Evolutionary conservation across 495 filamentous ascomycete genomes (phyloP).

Genomic region (Aspergillus bertholletiae): DNA sequence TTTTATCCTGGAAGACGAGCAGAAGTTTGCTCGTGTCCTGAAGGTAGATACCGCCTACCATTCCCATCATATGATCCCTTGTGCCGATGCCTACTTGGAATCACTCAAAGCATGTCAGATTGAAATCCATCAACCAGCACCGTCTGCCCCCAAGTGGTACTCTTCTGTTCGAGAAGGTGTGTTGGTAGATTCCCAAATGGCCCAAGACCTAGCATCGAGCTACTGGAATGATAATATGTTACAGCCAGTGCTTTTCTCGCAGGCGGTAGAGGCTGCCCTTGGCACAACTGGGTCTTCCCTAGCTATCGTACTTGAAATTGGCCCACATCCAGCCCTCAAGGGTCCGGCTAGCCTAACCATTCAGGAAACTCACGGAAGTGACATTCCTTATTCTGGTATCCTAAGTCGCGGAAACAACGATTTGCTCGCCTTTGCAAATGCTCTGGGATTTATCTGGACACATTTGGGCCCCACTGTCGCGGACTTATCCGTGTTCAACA

Average conservation of each 20-base stretch:
- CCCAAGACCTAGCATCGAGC: slow-evolving; percentile 19
- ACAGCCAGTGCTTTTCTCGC: slow-evolving; percentile 38
- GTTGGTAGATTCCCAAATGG: slow-evolving; percentile 2
- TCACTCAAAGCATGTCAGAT: slow-evolving; percentile 13
- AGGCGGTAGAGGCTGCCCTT: slow-evolving; percentile 22
- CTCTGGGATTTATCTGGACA: slow-evolving; percentile 23
- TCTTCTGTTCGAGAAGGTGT: slow-evolving; percentile 28
- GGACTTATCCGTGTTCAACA: no score
- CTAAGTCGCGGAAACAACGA: no score
- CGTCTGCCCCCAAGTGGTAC: slow-evolving; percentile 28
- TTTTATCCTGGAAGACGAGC: slow-evolving; percentile 21
- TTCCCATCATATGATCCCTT: slow-evolving; percentile 36
- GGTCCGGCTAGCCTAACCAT: slow-evolving; percentile 58
- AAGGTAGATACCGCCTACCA: slow-evolving; percentile 56
- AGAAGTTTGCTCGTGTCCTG: slow-evolving; percentile 40
- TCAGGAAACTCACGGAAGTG: slow-evolving; percentile 19
- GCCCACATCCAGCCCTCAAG: slow-evolving; percentile 56
- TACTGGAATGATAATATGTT: slow-evolving; percentile 47
- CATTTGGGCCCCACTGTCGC: no score
- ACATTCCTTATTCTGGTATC: no score
- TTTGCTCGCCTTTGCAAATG: slow-evolving; percentile 16
- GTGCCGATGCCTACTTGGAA: slow-evolving; percentile 15
- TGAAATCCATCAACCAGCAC: slow-evolving; percentile 7
- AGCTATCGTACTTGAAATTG: slow-evolving; percentile 45
- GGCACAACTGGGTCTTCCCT: slow-evolving; percentile 16